Evolutionary conservation across 1,139 yeast species (phyloP).

Genomic region (Komagataea norvegica): DNA sequence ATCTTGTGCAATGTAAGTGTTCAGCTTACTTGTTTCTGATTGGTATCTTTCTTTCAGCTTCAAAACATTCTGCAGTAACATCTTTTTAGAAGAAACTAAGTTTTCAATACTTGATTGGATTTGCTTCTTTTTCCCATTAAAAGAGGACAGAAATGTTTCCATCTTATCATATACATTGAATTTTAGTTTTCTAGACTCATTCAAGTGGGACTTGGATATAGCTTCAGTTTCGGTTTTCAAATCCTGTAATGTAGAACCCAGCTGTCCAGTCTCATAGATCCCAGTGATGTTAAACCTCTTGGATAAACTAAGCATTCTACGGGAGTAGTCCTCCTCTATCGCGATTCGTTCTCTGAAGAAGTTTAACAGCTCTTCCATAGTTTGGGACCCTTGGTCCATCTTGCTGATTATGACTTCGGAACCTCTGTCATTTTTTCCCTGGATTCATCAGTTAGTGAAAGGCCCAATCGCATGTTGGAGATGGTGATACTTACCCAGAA

Average conservation of each 20-base stretch:
- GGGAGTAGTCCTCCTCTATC: slow-evolving; percentile 71
- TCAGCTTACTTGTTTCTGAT: slow-evolving; percentile 53
- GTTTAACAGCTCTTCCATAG: slow-evolving; percentile 39
- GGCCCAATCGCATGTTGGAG: no score
- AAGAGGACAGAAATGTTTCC: slow-evolving; percentile 37
- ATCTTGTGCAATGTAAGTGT: slow-evolving; percentile 56
- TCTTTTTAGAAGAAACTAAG: slow-evolving; percentile 36
- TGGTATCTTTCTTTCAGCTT: slow-evolving; percentile 50
- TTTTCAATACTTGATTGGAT: slow-evolving; percentile 42
- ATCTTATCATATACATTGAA: slow-evolving; percentile 41
- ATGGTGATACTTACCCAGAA: slow-evolving; percentile 44
- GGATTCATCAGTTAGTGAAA: no score
- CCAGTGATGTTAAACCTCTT: slow-evolving; percentile 44
- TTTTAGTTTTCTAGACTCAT: slow-evolving; percentile 40
- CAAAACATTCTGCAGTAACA: slow-evolving; percentile 36
- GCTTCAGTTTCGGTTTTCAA: slow-evolving; percentile 52
- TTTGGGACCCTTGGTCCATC: slow-evolving; percentile 45
- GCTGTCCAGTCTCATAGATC: slow-evolving; percentile 51
- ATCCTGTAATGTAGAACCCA: slow-evolving; percentile 56
- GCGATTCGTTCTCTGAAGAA: slow-evolving; percentile 45
- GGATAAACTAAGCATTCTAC: slow-evolving; percentile 47
- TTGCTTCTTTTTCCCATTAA: slow-evolving; percentile 43
- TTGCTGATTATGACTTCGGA: slow-evolving; percentile 43
- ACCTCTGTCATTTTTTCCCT: slow-evolving; percentile 49
- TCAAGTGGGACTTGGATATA: slow-evolving; percentile 43